Conservation (phyloP, 108 stramenopile species). For the Pelagomonas calceolata region DNA sequence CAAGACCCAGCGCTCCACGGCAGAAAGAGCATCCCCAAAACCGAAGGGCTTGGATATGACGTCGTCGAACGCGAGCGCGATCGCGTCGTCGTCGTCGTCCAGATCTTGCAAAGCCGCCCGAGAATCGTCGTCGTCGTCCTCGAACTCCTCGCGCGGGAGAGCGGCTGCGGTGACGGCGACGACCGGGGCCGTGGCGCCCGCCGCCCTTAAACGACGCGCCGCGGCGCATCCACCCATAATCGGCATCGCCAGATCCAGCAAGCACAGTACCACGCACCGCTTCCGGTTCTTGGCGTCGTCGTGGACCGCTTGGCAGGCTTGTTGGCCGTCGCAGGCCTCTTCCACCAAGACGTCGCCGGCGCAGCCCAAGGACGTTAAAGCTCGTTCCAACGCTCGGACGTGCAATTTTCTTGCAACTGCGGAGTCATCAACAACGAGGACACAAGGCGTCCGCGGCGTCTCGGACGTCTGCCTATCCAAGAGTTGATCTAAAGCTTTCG, state of each 20-base stretch:
- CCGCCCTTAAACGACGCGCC: not conserved
- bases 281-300: not conserved
- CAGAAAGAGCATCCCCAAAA: not conserved
- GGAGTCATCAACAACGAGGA: not conserved
- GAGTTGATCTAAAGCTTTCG: not conserved
- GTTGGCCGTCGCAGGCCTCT: not conserved
- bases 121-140: no score
- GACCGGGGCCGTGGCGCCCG: not conserved
- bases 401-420: not conserved
- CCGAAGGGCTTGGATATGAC: not conserved
- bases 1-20: not conserved
- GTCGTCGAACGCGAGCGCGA: not conserved
- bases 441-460: not conserved
- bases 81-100: not conserved
- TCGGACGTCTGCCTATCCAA: not conserved
- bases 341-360: not conserved
- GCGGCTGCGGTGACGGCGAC: not conserved
- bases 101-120: not conserved
- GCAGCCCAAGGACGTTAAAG: no score
- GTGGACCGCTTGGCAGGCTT: not conserved
- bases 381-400: not conserved
- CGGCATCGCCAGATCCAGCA: no score
- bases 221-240: not conserved
- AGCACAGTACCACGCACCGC: not conserved
- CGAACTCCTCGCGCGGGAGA: not conserved